Evolutionary conservation across 441 rosid species (phyloP).

Genomic region (Pelargonium australe): DNA sequence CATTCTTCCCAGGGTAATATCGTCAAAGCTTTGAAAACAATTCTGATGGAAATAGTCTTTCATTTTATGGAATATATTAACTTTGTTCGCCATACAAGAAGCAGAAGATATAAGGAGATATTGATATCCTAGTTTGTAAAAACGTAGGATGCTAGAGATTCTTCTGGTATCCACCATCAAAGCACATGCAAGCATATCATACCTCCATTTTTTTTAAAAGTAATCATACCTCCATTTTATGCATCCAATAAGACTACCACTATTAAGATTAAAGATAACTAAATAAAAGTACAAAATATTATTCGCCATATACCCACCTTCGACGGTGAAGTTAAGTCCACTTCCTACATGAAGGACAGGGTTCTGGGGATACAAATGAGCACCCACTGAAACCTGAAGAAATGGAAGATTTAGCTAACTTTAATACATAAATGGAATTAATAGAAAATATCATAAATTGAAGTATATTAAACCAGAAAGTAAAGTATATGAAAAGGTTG

Average conservation of each 20-base stretch:
- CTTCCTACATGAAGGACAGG: conserved; percentile 57
- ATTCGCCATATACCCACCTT: conserved; percentile 37
- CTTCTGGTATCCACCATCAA: neutral
- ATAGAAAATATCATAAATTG: neutral
- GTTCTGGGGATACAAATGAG: conserved; percentile 64
- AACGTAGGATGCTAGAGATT: neutral
- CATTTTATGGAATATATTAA: neutral
- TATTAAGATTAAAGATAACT: neutral
- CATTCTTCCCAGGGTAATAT: neutral
- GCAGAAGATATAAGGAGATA: neutral
- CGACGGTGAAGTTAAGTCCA: conserved; percentile 44
- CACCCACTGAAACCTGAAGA: conserved; percentile 85
- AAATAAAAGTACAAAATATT: conserved; percentile 8
- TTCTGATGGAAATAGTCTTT: neutral
- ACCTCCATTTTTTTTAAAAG: neutral
- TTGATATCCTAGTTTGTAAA: neutral
- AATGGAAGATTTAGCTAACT: conserved; percentile 17
- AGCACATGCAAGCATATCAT: neutral
- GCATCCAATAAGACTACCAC: neutral
- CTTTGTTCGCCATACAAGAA: neutral
- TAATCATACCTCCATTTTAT: neutral
- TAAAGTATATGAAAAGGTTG: neutral
- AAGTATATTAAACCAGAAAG: neutral
- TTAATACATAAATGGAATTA: conserved; percentile 11
- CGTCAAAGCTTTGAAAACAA: neutral